These are phyloP conservation scores for Gardenia jasminoides DNA, from an alignment of 257 asterid species.

Conservation along the genomic window DNA sequence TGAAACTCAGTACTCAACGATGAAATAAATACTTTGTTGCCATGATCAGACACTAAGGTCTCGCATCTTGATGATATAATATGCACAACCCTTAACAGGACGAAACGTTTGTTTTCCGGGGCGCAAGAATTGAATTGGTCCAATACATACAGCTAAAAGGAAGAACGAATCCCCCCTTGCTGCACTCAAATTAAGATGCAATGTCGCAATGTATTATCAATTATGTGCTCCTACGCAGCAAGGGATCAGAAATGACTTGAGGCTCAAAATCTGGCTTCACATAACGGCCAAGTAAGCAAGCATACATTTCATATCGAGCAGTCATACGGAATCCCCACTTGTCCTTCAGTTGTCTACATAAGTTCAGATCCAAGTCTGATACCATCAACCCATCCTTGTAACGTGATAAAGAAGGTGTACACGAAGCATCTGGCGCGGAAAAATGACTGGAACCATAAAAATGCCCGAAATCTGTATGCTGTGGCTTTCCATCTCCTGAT, in stretches of 20 bases:
- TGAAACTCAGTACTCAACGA: not conserved
- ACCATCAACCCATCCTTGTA: conserved; percentile 71
- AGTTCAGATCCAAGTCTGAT: conserved; percentile 84
- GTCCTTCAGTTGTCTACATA: conserved; percentile 86
- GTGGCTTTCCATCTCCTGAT: conserved; percentile 93
- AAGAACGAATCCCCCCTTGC: not conserved
- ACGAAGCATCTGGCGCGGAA: conserved; percentile 90
- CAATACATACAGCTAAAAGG: not conserved
- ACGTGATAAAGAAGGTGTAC: conserved; percentile 84
- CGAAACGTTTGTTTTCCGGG: not conserved
- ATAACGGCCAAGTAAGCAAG: conserved; percentile 62
- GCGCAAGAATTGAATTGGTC: not conserved
- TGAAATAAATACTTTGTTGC: not conserved
- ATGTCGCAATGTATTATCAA: conserved; percentile 13
- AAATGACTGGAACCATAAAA: conserved; percentile 92
- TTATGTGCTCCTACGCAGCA: conserved; percentile 48
- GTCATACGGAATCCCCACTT: conserved; percentile 98
- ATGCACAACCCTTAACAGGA: not conserved
- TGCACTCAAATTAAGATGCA: not conserved
- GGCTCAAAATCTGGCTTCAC: conserved; percentile 82
- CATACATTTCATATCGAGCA: conserved; percentile 74
- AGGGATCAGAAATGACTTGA: conserved; percentile 77
- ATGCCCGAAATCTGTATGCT: conserved; percentile 86
- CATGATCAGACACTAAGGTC: not conserved
- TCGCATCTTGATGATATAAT: not conserved